phyloP scores from a whole-genome alignment of 306 rosid genomes.

The Casuarina equisetifolia region DNA sequence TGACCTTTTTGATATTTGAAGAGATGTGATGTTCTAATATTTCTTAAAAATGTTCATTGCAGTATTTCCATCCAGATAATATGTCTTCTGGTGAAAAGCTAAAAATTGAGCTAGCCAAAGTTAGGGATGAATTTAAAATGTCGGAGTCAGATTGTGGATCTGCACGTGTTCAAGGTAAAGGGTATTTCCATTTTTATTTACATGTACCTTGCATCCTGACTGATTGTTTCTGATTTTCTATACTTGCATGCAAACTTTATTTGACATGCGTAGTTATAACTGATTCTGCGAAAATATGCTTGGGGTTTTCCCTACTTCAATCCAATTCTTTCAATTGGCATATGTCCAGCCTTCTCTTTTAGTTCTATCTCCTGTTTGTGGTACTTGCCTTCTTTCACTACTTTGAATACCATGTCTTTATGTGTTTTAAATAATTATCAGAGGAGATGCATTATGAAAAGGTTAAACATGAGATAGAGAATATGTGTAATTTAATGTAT shows the following conservation, averaged over 20 bases:
- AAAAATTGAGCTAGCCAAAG: slow-evolving; percentile 76
- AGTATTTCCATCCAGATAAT: slow-evolving; percentile 91
- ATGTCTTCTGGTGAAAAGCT: slow-evolving; percentile 82
- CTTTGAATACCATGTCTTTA: not conserved
- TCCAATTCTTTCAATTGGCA: not conserved
- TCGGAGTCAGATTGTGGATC: slow-evolving; percentile 96
- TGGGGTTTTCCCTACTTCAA: not conserved
- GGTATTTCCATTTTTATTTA: slow-evolving; percentile 3
- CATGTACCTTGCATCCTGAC: not conserved
- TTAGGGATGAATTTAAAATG: slow-evolving; percentile 87
- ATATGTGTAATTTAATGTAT: too few species aligned
- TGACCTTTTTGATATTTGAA: not conserved
- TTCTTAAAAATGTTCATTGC: slow-evolving; percentile 39
- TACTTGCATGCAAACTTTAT: not conserved
- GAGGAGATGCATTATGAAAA: too few species aligned
- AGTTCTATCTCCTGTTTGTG: not conserved
- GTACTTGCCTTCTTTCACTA: not conserved
- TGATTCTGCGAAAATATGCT: not conserved
- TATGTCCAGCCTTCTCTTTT: not conserved
- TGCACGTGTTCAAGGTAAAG: slow-evolving; percentile 86
- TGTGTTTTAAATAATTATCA: too few species aligned
- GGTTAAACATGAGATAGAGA: too few species aligned
- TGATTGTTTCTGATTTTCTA: not conserved
- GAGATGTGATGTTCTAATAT: slow-evolving; percentile 20
- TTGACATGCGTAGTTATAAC: not conserved